Base-by-base conservation (phyloP, 2,329 filamentous ascomycete species). In the Fusarium sp. region DNA sequence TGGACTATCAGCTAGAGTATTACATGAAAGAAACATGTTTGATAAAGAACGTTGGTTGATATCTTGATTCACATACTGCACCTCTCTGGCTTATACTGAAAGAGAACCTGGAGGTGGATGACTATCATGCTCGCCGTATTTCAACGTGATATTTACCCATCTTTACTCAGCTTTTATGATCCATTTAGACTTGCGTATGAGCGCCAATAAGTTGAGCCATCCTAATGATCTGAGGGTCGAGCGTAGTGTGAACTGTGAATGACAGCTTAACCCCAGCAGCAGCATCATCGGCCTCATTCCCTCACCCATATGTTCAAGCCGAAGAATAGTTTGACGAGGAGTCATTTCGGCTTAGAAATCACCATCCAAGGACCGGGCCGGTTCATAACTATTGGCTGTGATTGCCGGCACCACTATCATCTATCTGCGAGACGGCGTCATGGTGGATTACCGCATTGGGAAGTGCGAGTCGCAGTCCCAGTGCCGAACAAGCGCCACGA, bases 391-490 rank as follows among this genome's bases (percentile, higher is more conserved):
- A 25, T 56, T 35, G 52, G 52, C 13, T 56, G 52, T 3, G 11
- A 34, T 34, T 6, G 8, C n/a, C 52, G 52, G 5, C 30, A 56
- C 52, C 18, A 32, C 18, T 10, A 52, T 32, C 9, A 52, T 32
- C 48, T n/a, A 52, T 20, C 48, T 52, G 48, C 48, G 48, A 52
- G 48, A 52, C 48, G 18, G 16, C 27, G 48, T 52, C 48, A 52
- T 30, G 54, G 56, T 27, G 25, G 35, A 30, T 59, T 63, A 30
- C 65, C 48, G 27, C 32, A 37, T 67, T 67, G 27, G 65, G 65
- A 67, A 67, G 52, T 56, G 58, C 57, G 65, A 63, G 65, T 63
- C 65, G 65, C 65, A 50, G 23, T 30, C 20, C 65, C 35, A 13
- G 23, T 37, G 39, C 18, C 2, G 58, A 41, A 41, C 30, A 43